Percentiles rank a stretch among this genome's conserved stretches.
These are phyloP conservation scores for Isabelozyma gotoi DNA, from an alignment of 805 yeast genomes.

Conservation along the genomic window DNA sequence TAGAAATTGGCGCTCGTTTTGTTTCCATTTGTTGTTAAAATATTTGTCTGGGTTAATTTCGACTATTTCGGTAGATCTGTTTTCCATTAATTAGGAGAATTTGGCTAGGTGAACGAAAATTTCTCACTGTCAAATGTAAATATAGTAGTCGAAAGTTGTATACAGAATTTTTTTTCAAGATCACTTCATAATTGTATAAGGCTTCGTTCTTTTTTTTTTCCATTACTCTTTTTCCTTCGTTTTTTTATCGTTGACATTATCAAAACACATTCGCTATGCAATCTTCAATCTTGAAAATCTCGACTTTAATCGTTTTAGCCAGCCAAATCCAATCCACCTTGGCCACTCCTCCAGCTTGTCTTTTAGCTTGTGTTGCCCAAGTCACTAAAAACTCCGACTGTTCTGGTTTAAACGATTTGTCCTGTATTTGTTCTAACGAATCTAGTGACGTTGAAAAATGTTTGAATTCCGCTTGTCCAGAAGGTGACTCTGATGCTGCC, in stretches of 20 bases:
- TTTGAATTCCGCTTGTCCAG: constrained; percentile 68
- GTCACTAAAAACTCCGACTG: constrained; percentile 61
- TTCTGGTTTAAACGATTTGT: constrained; percentile 57
- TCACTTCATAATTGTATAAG: no score
- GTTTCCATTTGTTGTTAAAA: not conserved
- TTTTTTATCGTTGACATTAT: not conserved
- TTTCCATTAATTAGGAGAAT: not conserved
- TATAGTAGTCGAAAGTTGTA: not conserved
- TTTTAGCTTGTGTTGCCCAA: constrained; percentile 81
- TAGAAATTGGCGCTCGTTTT: not conserved
- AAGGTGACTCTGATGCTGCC: constrained; percentile 59
- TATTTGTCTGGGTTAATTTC: not conserved
- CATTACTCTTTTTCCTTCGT: not conserved
- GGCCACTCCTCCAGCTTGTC: constrained; percentile 88
- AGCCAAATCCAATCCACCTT: constrained; percentile 46
- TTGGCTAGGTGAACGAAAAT: no score
- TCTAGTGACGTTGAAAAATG: constrained; percentile 56
- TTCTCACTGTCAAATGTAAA: not conserved
- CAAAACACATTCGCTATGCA: constrained; percentile 8
- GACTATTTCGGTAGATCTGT: not conserved
- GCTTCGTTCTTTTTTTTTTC: constrained; percentile 1
- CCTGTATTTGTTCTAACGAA: constrained; percentile 67
- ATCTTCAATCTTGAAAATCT: constrained; percentile 15
- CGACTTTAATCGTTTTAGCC: constrained; percentile 33
- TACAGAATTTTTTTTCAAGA: not conserved